Conservation (phyloP, 2,329 filamentous ascomycete genomes). For the Ceratocystis cubensis region DNA sequence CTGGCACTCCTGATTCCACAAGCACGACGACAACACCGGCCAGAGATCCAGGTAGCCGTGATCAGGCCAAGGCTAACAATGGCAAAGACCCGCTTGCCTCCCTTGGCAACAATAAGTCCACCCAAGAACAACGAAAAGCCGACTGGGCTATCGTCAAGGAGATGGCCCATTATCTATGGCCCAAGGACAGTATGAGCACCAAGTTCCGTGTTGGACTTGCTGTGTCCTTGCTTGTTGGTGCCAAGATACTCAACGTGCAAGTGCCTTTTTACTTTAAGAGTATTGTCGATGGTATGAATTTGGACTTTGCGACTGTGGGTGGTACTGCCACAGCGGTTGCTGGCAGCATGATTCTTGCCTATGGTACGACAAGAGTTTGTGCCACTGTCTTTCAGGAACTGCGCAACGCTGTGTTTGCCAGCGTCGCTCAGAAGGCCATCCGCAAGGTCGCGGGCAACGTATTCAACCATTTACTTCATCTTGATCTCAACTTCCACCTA, state of each 20-base stretch:
- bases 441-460: conserved; percentile 82
- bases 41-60: neutral
- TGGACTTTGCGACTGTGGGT: conserved; percentile 77
- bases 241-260: conserved; percentile 93
- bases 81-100: conserved; percentile 45
- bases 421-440: conserved; percentile 93
- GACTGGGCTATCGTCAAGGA: conserved; percentile 99
- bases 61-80: conserved; percentile 18
- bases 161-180: conserved; percentile 94
- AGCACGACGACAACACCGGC: neutral
- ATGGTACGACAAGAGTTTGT: conserved; percentile 77
- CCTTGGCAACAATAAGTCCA: conserved; percentile 48
- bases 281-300: conserved; percentile 95
- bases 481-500: conserved; percentile 90
- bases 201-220: conserved; percentile 76
- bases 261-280: conserved; percentile 98
- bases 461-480: conserved; percentile 73
- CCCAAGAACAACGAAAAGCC: conserved; percentile 82
- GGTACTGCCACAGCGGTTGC: conserved; percentile 81
- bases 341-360: conserved; percentile 84
- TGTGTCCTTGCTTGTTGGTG: conserved; percentile 70
- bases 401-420: conserved; percentile 91
- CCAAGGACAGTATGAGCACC: conserved; percentile 61
- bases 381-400: conserved; percentile 86
- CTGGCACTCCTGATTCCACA: neutral